Evolutionary conservation across 2,329 filamentous ascomycete genomes (phyloP), one percentile per base, ranked within the genome.

Genomic region (Magnaporthiopsis rhizophila): DNA sequence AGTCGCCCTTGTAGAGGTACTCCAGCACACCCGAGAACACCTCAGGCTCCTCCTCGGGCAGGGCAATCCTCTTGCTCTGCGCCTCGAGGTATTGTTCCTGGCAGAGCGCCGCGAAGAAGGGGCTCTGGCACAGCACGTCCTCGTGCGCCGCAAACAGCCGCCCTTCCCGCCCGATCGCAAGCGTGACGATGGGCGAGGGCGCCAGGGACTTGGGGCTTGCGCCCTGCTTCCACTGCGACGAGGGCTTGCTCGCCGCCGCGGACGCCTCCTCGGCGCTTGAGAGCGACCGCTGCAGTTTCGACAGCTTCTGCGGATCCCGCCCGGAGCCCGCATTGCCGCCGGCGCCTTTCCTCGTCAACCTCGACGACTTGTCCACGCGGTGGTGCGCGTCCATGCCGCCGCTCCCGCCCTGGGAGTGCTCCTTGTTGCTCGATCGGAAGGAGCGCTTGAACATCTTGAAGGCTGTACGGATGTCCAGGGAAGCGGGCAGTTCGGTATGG

Each of bases 1-100:
- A 97, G 83, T 96, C 92, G 70, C 91, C 92, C 82, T 96, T 96
- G 88, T 97, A 97, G 70, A 97, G 87, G 77, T 93, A 97, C 81
- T 97, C 93, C 80, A 97, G 91, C 72, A 97, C 83, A 73, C 90
- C 93, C 75, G 92, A 96, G 78, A 97, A 91, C 76, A 96, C 86
- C 82, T 96, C 92, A 70, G 93, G 92, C 81, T 96, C 91, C 83
- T 90, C 89, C 72, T 86, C 81, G 68, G 81, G 82, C 73, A 85
- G 89, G 81, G 82, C 90, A 81, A 86, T 89, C 77, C 86, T 92
- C 86, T 86, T 91, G 85, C 81, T 90, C 87, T 83, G 86, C 80
- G 79, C 83, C 74, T 90, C 89, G 77, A 89, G 84, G 80, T 89
- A 90, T 75, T 89, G 86, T 74, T 85, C 86, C 72, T 86, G 87